Evolutionary conservation across 1,284 basidiomycete genomes (phyloP).

Genomic region (Ustilago shanxiensis): DNA sequence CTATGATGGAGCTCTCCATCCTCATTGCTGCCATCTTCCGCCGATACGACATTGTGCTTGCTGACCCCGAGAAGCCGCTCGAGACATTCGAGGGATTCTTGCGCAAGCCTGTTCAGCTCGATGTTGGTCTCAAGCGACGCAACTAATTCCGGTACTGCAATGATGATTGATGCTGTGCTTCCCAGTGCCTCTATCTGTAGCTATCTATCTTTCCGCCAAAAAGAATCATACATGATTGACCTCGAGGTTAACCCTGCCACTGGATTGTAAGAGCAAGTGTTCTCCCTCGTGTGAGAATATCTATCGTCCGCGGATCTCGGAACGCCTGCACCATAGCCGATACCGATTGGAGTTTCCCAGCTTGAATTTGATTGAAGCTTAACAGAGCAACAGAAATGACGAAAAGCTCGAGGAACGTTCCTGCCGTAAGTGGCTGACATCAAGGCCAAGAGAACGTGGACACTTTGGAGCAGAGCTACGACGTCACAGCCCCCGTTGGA

Average conservation of each 20-base stretch:
- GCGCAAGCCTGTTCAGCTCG: conserved; percentile 54
- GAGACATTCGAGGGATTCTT: conserved; percentile 64
- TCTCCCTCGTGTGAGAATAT: too few species aligned
- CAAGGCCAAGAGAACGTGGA: conserved; percentile 33
- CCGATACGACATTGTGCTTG: conserved; percentile 61
- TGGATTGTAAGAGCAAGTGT: too few species aligned
- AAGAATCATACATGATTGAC: neutral
- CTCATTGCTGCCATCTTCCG: conserved; percentile 58
- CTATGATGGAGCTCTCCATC: conserved; percentile 58
- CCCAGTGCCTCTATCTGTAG: neutral
- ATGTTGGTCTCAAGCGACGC: conserved; percentile 53
- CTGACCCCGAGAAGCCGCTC: conserved; percentile 49
- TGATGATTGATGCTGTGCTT: neutral
- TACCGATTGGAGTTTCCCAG: neutral
- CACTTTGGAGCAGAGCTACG: conserved; percentile 5
- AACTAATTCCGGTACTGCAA: conserved; percentile 1
- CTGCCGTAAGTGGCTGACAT: neutral
- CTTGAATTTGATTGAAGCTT: neutral
- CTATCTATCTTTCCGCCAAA: neutral
- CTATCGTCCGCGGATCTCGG: conserved; percentile 4
- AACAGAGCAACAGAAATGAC: neutral
- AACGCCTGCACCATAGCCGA: neutral
- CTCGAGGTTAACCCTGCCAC: too few species aligned
- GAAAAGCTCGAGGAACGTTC: conserved; percentile 4
- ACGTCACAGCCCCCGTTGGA: conserved; percentile 17